Base-by-base conservation (phyloP, 805 yeast genomes). In the Vanderwaltozyma tropicalis region DNA sequence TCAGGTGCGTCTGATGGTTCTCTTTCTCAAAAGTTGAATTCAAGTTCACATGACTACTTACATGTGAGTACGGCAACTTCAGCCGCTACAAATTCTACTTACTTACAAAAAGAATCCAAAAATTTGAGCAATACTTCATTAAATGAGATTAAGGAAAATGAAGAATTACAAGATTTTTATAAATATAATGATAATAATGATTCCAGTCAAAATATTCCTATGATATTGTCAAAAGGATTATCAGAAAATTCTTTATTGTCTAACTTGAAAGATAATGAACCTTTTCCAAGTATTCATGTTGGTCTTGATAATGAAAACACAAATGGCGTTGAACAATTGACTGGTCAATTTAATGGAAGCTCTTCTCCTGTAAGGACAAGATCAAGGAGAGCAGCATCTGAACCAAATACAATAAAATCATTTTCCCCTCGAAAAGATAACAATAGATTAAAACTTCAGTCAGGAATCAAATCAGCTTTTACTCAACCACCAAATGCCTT, bases 311-410 rank as follows among this genome's bases (percentile, higher is more conserved):
- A 24, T 16, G 19, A 18, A n/a, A 16, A 31, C 14, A 1, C 33
- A 7, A 26, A 30, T 3, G 34, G 16, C n/a, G 5, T 28, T n/a
- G 40, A 28, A 7, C 14, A 14, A 3, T 17, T 14, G 6, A 28
- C 16, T 14, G 24, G 24, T 16, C 4, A 21, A 8, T 9, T 17
- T 5, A 32, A 10, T 14, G 30, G 17, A 17, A 17, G 18, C 2
- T 14, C 9, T 6, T 29, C 31, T 27, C 35, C 39, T 5, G 18
- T 15, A 5, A 32, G 33, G 8, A 28, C 64, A 30, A 65, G 67
- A 16, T 61, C 83, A 18, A 65, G 92, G 42, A 67, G 94, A 43
- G 94, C 82, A 1, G 88, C 94, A 0, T 84, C 95, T 0, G 94
- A 92, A 1, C 95, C 95, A 10, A 66, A 80, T 39, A 81, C 71